phyloP scores from a whole-genome alignment of 257 asterid genomes.

The Verbascum thapsus region DNA sequence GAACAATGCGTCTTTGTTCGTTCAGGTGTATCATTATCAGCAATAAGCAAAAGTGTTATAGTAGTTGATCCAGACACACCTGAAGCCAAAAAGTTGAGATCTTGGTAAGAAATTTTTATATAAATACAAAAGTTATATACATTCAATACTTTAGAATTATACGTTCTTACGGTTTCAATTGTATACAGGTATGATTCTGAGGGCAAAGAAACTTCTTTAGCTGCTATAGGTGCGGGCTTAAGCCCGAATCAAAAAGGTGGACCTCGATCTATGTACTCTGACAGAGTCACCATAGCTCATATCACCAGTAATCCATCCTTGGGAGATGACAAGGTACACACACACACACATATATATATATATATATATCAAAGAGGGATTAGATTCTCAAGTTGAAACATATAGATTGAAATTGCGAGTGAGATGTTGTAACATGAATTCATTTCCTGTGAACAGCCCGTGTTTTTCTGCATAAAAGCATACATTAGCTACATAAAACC shows the following conservation, averaged over 20 bases:
- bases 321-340: conserved; percentile 79
- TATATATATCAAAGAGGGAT: neutral
- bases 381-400: neutral
- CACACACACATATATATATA: neutral
- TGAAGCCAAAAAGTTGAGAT: conserved; percentile 73
- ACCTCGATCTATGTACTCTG: conserved; percentile 59
- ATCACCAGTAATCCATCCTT: conserved; percentile 66
- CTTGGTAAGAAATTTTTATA: conserved; percentile 52
- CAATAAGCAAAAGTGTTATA: conserved; percentile 71
- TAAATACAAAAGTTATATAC: neutral
- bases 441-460: conserved; percentile 54
- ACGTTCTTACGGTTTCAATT: conserved; percentile 7
- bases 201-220: conserved; percentile 79
- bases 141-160: neutral
- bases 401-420: too few relatives aligned
- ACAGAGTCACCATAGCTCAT: conserved; percentile 72
- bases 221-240: conserved; percentile 72
- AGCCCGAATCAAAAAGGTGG: conserved; percentile 52
- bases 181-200: conserved; percentile 77
- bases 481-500: conserved; percentile 65
- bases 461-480: conserved; percentile 68
- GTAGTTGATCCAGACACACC: conserved; percentile 80
- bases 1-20: neutral
- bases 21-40: conserved; percentile 84
- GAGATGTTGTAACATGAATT: neutral